Evolutionary conservation across 495 filamentous ascomycete species (phyloP).

Genomic region (Penicillium silybi): DNA sequence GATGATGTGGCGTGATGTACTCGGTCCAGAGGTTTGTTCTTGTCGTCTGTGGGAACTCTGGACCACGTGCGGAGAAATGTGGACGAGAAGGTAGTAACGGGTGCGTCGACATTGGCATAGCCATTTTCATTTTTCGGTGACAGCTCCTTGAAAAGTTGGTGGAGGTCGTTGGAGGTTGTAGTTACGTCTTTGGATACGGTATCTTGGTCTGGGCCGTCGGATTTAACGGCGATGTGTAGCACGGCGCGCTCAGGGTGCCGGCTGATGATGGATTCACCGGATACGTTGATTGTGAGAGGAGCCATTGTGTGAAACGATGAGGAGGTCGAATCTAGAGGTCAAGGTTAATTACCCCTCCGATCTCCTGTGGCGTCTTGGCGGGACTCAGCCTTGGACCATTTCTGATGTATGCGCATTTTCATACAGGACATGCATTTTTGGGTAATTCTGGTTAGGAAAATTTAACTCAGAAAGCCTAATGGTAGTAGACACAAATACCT

Average conservation of each 20-base stretch:
- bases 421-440: too few species aligned
- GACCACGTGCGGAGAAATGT: slow-evolving; percentile 12
- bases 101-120: slow-evolving; percentile 5
- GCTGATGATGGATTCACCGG: slow-evolving; percentile 14
- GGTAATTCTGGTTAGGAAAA: too few species aligned
- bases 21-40: slow-evolving; percentile 6
- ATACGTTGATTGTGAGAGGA: slow-evolving; percentile 17
- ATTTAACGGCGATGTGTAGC: slow-evolving; percentile 11
- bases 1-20: slow-evolving; percentile 6
- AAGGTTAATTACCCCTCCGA: background rate
- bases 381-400: background rate
- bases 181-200: slow-evolving; percentile 16
- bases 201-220: slow-evolving; percentile 10
- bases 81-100: slow-evolving; percentile 15
- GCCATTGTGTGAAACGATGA: slow-evolving; percentile 5
- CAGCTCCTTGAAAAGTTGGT: slow-evolving; percentile 7
- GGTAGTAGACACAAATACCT: background rate
- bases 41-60: background rate
- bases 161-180: slow-evolving; percentile 7
- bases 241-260: slow-evolving; percentile 15
- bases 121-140: background rate
- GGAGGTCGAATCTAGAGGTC: background rate
- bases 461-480: too few species aligned
- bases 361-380: background rate
- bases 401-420: background rate